Evolutionary conservation across 352 stramenopile species (phyloP), one percentile per base, ranked within the genome.

Genomic region (Phytophthora agathidicida): DNA sequence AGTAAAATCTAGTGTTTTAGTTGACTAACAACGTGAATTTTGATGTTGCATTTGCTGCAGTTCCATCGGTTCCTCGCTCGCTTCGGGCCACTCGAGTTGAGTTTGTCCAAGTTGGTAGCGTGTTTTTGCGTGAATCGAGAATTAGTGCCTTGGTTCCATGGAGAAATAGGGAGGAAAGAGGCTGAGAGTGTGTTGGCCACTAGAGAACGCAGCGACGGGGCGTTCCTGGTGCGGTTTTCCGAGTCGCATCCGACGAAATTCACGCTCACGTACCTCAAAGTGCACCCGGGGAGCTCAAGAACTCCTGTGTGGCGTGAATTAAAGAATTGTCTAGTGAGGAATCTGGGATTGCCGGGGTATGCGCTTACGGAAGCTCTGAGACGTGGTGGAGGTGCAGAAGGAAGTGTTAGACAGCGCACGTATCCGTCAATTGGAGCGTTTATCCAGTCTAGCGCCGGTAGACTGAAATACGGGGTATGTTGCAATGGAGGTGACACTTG

Each of bases 161-260:
- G 84, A 20, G 66, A 75, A 24, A 67, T 91, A 36, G 72, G 69
- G 2, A 60, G 84, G 7, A 51, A 61, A 3, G 75, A 88, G 11
- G 71, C 82, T 0, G 82, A 94, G 26, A 43, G 50, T 1, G 47
- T 80, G 22, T 53, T 91, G 4, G 49, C 73, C 1, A 32, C 49
- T 3, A 39, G 17, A n/a, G 53, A 48, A 37, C 33, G 64, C 8
- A 68, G 72, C 11, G 84, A 93, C 44, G 84, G 82, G 13, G 67
- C 84, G 23, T 94, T 94, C 61, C 67, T 91, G 32, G 65, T 94
- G 33, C 68, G 85, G 33, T 94, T 92, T 62, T 91, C 80, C 31
- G 84, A 94, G 60, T 88, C 80, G 8, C 84, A 91, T 9, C 84
- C 84, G 28, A 75, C 75, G 10, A 86, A 88, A 36, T 91, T 94